These are phyloP conservation scores for Saksenaea vasiformis DNA, from an alignment of 371 early-diverging fungal genomes.

Conservation along the genomic window DNA sequence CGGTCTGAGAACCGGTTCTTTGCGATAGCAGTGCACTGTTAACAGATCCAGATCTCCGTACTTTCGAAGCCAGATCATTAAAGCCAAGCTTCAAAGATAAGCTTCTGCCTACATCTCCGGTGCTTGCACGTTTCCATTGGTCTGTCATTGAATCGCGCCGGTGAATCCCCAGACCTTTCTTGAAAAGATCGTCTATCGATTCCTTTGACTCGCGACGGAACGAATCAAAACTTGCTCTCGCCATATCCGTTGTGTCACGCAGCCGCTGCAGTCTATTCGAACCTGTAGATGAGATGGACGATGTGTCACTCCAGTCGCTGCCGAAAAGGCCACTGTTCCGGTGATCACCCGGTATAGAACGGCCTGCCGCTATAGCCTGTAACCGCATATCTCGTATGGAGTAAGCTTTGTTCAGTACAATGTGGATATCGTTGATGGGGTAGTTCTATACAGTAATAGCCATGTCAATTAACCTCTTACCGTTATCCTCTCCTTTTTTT, in stretches of 20 bases:
- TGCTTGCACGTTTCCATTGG: conserved; percentile 36
- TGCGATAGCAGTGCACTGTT: background rate
- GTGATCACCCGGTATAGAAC: conserved; percentile 41
- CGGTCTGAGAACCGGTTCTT: conserved; percentile 8
- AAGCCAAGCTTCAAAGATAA: conserved; percentile 37
- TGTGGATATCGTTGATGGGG: conserved; percentile 52
- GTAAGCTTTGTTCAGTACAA: conserved; percentile 43
- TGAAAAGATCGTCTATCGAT: conserved; percentile 46
- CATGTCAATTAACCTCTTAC: no score
- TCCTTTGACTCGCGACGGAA: conserved; percentile 42
- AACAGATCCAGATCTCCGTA: conserved; percentile 9
- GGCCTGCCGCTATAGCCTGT: conserved; percentile 28
- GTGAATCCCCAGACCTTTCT: conserved; percentile 21
- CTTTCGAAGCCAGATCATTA: conserved; percentile 14
- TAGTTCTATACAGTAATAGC: no score
- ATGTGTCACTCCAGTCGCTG: conserved; percentile 42
- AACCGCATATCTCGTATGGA: conserved; percentile 42
- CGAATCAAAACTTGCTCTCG: conserved; percentile 44
- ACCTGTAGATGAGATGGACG: conserved; percentile 42
- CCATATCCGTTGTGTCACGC: conserved; percentile 46
- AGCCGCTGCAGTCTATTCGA: conserved; percentile 34
- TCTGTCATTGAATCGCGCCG: conserved; percentile 17
- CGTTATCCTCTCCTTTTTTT: background rate
- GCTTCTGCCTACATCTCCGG: conserved; percentile 34
- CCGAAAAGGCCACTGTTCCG: conserved; percentile 31